Evolutionary conservation across 1,284 basidiomycete genomes (phyloP).

Genomic region (Fomitopsis pinicola): DNA sequence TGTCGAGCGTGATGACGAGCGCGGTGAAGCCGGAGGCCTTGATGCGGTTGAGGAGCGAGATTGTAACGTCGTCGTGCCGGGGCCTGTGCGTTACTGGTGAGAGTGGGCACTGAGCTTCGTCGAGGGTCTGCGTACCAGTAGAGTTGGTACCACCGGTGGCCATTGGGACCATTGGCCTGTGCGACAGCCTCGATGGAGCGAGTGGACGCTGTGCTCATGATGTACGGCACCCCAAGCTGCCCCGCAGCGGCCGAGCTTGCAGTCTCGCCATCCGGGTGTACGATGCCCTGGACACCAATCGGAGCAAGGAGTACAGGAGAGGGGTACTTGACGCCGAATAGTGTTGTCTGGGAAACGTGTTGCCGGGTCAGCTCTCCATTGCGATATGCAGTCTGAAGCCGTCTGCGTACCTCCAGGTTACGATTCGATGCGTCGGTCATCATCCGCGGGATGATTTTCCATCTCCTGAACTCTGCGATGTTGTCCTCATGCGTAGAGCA

Average conservation of each 20-base stretch:
- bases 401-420: constrained; percentile 48
- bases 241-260: constrained; percentile 64
- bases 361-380: background rate
- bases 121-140: constrained; percentile 49
- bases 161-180: constrained; percentile 50
- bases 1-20: constrained; percentile 69
- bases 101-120: background rate
- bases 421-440: constrained; percentile 64
- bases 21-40: constrained; percentile 62
- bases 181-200: constrained; percentile 74
- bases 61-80: constrained; percentile 52
- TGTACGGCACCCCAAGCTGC: constrained; percentile 61
- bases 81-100: constrained; percentile 39
- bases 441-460: constrained; percentile 72
- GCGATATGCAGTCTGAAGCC: background rate
- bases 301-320: constrained; percentile 70
- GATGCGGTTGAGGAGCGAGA: constrained; percentile 60
- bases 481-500: constrained; percentile 55
- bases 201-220: constrained; percentile 69
- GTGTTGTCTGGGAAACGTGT: constrained; percentile 43
- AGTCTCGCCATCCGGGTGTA: constrained; percentile 61
- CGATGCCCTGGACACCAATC: constrained; percentile 68
- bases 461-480: constrained; percentile 50
- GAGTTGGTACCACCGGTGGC: constrained; percentile 75
- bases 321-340: constrained; percentile 64